Conservation (phyloP, 73 alveolate species). For the Tetrahymena thermophila region DNA sequence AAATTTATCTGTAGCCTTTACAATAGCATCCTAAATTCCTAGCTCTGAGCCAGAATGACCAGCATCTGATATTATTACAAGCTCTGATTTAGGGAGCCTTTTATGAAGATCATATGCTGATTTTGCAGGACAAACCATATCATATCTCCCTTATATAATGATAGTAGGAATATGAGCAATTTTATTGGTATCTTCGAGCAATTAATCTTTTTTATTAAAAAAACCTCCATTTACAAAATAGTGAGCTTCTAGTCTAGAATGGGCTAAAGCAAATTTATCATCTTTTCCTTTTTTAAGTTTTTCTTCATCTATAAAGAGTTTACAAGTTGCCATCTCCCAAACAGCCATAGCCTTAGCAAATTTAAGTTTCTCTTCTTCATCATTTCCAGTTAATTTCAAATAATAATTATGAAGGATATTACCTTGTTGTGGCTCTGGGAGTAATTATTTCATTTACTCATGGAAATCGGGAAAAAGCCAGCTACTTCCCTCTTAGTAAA, state of each 20-base stretch:
- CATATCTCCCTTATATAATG: conserved; percentile 28
- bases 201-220: conserved; percentile 8
- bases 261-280: conserved; percentile 1
- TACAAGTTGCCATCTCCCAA: conserved; percentile 15
- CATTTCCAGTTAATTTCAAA: conserved; percentile 15
- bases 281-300: not conserved
- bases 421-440: not conserved
- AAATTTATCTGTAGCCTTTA: conserved; percentile 6
- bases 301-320: not conserved
- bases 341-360: conserved; percentile 24
- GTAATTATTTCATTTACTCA: not conserved
- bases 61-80: conserved; percentile 4
- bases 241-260: conserved; percentile 11
- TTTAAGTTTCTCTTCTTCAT: conserved; percentile 23
- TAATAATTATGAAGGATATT: conserved; percentile 5
- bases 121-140: conserved; percentile 11
- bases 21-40: conserved; percentile 2
- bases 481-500: conserved; percentile 8
- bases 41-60: conserved; percentile 15
- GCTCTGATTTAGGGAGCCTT: not conserved
- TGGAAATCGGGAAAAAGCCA: conserved; percentile 18
- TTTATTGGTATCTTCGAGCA: conserved; percentile 4
- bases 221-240: conserved; percentile 27
- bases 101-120: conserved; percentile 18
- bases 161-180: conserved; percentile 17